These are phyloP conservation scores for Vigna angularis DNA, from an alignment of 306 rosid genomes.

Conservation along the genomic window DNA sequence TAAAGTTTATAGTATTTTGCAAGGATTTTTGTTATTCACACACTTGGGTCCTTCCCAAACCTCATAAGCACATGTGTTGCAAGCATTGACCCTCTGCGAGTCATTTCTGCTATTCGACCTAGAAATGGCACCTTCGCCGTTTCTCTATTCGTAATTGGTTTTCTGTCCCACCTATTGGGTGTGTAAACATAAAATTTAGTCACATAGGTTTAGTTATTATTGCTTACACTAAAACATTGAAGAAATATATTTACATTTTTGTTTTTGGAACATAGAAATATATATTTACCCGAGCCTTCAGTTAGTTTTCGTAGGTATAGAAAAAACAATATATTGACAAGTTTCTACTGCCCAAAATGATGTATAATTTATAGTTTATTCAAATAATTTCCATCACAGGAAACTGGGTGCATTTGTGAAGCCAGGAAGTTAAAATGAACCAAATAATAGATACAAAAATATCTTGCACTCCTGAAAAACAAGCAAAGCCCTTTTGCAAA, in stretches of 20 bases:
- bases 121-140: slow-evolving; percentile 64
- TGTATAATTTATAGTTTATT: neutral
- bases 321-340: neutral
- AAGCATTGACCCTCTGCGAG: slow-evolving; percentile 81
- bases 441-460: neutral
- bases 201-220: neutral
- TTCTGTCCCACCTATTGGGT: slow-evolving; percentile 76
- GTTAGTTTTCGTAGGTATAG: neutral
- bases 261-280: slow-evolving; percentile 1
- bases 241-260: slow-evolving; percentile 16
- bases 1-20: neutral
- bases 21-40: slow-evolving; percentile 20
- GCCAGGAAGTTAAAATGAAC: neutral
- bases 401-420: neutral
- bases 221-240: neutral
- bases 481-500: neutral
- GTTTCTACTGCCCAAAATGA: neutral
- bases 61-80: slow-evolving; percentile 79
- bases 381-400: neutral
- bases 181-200: slow-evolving; percentile 31
- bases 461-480: neutral
- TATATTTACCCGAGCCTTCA: neutral
- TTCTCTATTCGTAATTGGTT: slow-evolving; percentile 77
- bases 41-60: slow-evolving; percentile 77
- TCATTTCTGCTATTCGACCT: slow-evolving; percentile 65